Base-by-base conservation (phyloP, 140 eudicot species). In the Artemisia princeps region DNA sequence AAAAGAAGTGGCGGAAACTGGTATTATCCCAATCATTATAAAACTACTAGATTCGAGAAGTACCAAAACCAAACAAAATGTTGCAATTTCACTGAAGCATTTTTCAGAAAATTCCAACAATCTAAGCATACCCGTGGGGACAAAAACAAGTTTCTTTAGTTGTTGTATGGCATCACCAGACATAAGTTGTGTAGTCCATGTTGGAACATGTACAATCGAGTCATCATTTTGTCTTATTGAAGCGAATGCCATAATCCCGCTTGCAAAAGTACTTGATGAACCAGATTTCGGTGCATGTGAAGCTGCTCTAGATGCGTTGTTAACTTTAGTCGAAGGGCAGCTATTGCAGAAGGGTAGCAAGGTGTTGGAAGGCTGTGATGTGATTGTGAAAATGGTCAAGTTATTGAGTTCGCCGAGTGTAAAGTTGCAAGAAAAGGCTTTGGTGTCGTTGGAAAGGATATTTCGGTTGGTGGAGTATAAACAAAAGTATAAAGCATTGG, bases 151-250 rank as follows among this genome's bases (percentile, higher is more conserved):
- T 16, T n/a, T 64, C 5, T 78, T 78, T 42, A 48, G 62, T 19
- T 82, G 83, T 48, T 82, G 87, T 59, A 22, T 64, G 40, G 53
- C 45, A 17, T 49, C 83, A 11, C 65, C 64, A 0, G 81, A 74
- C 3, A 16, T 12, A 0, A 24, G 66, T 9, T 82, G 86, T 46
- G 4, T 60, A 0, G 73, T 82, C 16, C 86, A 82, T 78, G 24
- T 55, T 12, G 81, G 86, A 8, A 62, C 33, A 57, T 81, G 86
- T 12, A 55, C 73, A 44, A 28, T 65, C 20, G 76, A 78, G 55
- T 74, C 86, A 1, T 74, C 83, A 10, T 82, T 82, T 50, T 82
- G 86, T 44, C 81, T 82, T 62, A 4, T 78, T 24, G 86, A 82
- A 52, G 86, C 83, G 7, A 63, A 68, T 49, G 86, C 83, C 22